These are phyloP conservation scores for Corylus avellana DNA, from an alignment of 306 rosid genomes.

Conservation along the genomic window DNA sequence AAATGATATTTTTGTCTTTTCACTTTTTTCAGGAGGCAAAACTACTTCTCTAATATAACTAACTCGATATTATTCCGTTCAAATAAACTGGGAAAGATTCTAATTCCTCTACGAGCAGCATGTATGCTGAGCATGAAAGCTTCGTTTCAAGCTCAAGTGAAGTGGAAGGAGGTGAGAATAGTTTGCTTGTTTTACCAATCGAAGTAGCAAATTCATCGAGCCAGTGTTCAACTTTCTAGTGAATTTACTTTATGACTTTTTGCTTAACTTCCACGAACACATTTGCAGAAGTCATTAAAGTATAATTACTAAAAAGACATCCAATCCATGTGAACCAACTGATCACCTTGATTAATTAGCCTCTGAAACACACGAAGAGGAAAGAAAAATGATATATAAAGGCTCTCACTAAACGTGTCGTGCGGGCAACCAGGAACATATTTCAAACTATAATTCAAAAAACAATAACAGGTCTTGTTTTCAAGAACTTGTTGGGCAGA, in stretches of 20 bases:
- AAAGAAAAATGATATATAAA: neutral
- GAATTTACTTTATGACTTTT: neutral
- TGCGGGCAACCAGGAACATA: neutral
- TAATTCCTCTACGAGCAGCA: neutral
- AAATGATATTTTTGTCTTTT: too few species aligned
- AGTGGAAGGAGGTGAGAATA: too few species aligned
- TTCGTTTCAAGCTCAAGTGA: neutral
- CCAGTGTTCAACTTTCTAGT: neutral
- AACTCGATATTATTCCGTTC: too few species aligned
- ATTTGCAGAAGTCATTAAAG: conserved; percentile 24
- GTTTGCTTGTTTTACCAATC: conserved; percentile 33
- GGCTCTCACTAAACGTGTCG: neutral
- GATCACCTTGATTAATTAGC: neutral
- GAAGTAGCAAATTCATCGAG: conserved; percentile 31
- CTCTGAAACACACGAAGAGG: neutral
- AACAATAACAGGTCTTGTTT: neutral
- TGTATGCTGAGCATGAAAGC: neutral
- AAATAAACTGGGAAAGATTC: too few species aligned
- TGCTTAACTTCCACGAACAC: conserved; percentile 2
- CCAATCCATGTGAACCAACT: conserved; percentile 20
- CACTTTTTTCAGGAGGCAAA: too few species aligned
- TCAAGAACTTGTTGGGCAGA: neutral
- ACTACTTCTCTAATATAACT: too few species aligned
- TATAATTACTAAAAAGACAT: conserved; percentile 11
- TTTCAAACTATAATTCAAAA: neutral